These are phyloP conservation scores for Yamadazyma friedrichii DNA, from an alignment of 1,139 yeast genomes.

Conservation along the genomic window DNA sequence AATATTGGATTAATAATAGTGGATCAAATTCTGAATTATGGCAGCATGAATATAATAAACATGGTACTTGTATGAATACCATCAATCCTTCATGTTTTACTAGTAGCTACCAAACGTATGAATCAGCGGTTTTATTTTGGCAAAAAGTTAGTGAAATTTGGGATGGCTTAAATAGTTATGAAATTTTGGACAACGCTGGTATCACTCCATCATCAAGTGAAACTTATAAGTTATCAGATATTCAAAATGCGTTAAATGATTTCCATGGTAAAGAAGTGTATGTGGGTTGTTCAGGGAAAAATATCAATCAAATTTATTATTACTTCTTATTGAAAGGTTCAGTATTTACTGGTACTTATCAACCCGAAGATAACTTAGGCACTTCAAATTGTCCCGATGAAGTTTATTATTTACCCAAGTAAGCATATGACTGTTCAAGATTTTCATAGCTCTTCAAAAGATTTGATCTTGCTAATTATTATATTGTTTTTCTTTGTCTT, in stretches of 20 bases:
- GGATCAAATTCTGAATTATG: slow-evolving; percentile 32
- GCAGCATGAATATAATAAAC: slow-evolving; percentile 46
- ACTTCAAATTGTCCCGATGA: slow-evolving; percentile 25
- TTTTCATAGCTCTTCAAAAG: too few relatives aligned
- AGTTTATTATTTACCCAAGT: slow-evolving; percentile 34
- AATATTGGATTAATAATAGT: slow-evolving; percentile 37
- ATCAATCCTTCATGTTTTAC: slow-evolving; percentile 36
- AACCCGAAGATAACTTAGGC: slow-evolving; percentile 27
- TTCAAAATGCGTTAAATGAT: slow-evolving; percentile 30
- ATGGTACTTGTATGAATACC: slow-evolving; percentile 47
- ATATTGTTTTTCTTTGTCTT: too few relatives aligned
- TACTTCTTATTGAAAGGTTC: slow-evolving; percentile 36
- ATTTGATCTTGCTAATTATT: too few relatives aligned
- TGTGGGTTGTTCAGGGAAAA: slow-evolving; percentile 32
- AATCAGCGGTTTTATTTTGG: slow-evolving; percentile 34
- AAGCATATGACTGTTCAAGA: too few relatives aligned
- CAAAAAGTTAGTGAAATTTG: slow-evolving; percentile 36
- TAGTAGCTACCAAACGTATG: slow-evolving; percentile 26
- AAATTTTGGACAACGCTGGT: slow-evolving; percentile 31
- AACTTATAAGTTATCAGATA: slow-evolving; percentile 30
- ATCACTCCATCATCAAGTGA: slow-evolving; percentile 31
- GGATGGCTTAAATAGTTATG: slow-evolving; percentile 33
- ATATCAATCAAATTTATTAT: slow-evolving; percentile 40
- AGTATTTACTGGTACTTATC: slow-evolving; percentile 35
- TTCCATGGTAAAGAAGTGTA: slow-evolving; percentile 29